Percentiles rank a stretch among this genome's conserved stretches.
Evolutionary conservation across 768 basidiomycete genomes (phyloP).

Genomic region (Hypholoma fasciculare): DNA sequence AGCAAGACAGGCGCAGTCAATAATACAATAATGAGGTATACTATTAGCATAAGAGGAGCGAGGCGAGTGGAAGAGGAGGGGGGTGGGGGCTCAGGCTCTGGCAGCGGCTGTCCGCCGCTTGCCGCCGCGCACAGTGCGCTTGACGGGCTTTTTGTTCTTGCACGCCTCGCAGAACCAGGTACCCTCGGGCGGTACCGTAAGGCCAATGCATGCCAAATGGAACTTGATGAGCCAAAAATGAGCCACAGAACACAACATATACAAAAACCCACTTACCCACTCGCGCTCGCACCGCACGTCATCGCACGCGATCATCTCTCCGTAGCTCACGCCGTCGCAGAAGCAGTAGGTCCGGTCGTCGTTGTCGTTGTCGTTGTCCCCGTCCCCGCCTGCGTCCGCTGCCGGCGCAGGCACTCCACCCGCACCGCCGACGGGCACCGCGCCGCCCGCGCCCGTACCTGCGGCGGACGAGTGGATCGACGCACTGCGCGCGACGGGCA

Average conservation of each 20-base stretch:
- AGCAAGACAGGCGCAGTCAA: conserved; percentile 9
- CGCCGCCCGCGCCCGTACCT: conserved; percentile 25
- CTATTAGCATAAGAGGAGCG: conserved; percentile 14
- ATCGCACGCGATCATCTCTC: conserved; percentile 96
- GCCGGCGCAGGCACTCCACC: conserved; percentile 11
- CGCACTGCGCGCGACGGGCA: conserved; percentile 61
- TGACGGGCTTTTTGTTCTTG: conserved; percentile 40
- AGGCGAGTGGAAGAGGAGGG: neutral
- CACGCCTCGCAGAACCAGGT: conserved; percentile 79
- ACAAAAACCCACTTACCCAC: conserved; percentile 69
- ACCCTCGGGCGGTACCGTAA: conserved; percentile 65
- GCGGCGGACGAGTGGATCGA: conserved; percentile 32
- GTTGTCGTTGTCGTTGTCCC: conserved; percentile 53
- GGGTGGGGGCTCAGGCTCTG: neutral
- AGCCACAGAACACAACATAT: conserved; percentile 5
- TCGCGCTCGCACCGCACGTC: conserved; percentile 76
- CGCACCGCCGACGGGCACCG: conserved; percentile 35
- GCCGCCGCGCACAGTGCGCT: conserved; percentile 52
- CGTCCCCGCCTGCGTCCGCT: conserved; percentile 36
- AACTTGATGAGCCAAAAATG: conserved; percentile 50
- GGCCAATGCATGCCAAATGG: conserved; percentile 74
- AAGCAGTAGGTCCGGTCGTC: conserved; percentile 81
- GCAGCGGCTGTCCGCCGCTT: conserved; percentile 43
- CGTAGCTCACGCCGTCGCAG: conserved; percentile 83
- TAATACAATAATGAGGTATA: conserved; percentile 17